Conservation (phyloP, 352 stramenopile species). For the Phytophthora fragariaefolia region DNA sequence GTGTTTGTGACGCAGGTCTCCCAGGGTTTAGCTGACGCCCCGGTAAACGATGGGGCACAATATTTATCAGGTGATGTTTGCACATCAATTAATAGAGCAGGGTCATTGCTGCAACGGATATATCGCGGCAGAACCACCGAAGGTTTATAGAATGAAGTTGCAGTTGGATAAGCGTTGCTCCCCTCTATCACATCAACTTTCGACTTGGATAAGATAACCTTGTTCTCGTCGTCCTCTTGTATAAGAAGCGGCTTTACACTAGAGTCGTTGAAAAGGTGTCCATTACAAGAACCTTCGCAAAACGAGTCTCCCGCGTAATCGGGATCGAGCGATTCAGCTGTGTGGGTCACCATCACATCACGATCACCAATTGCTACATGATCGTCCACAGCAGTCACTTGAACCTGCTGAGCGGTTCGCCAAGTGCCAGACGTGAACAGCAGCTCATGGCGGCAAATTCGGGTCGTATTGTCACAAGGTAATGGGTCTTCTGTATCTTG, state of each 20-base stretch:
- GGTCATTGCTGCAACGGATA: slow-evolving; percentile 44
- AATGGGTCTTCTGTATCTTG: slow-evolving; percentile 25
- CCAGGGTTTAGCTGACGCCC: slow-evolving; percentile 22
- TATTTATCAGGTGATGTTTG: not conserved
- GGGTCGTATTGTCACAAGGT: slow-evolving; percentile 43
- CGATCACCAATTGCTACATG: slow-evolving; percentile 60
- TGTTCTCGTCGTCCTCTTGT: slow-evolving; percentile 72
- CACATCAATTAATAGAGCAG: slow-evolving; percentile 25
- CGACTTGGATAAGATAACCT: slow-evolving; percentile 56
- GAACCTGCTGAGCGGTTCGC: slow-evolving; percentile 42
- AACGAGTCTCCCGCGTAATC: slow-evolving; percentile 50
- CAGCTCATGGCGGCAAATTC: slow-evolving; percentile 63
- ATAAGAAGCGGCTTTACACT: slow-evolving; percentile 59
- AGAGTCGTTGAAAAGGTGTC: slow-evolving; percentile 51
- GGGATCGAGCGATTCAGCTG: slow-evolving; percentile 47
- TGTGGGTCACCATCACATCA: slow-evolving; percentile 56
- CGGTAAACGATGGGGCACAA: slow-evolving; percentile 32
- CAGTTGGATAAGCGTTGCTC: slow-evolving; percentile 51
- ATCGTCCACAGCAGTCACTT: slow-evolving; percentile 55
- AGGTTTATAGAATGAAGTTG: slow-evolving; percentile 40
- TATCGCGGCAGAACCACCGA: slow-evolving; percentile 30
- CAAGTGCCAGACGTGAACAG: slow-evolving; percentile 69
- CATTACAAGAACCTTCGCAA: slow-evolving; percentile 38
- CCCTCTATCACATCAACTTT: slow-evolving; percentile 58
- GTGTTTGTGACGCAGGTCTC: slow-evolving; percentile 52